Base-by-base conservation (phyloP, 108 stramenopile genomes). In the Nitzschia sp. region DNA sequence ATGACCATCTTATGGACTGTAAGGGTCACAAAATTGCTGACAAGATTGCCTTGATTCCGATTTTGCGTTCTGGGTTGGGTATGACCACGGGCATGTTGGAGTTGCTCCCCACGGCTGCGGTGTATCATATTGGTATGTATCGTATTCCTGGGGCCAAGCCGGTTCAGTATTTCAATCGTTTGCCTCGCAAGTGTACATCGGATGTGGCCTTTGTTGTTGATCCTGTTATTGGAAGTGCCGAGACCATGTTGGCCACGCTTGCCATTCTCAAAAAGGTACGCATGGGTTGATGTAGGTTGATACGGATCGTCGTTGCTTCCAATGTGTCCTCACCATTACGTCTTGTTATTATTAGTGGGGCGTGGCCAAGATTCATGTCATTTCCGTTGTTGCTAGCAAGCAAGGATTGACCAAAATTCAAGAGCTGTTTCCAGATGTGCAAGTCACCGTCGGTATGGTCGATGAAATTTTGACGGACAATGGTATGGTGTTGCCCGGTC, bases 51-150 rank as follows among this genome's bases (percentile, higher is more conserved):
- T 67, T 99, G 19, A 85, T 99, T 42, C 98, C 98, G 20, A 97
- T 98, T 54, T 80, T 99, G 38, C 87, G 98, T 10, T 82, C 83
- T 12, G 98, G 98, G 10, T 72, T 98, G 38, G 96, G 97, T 6
- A 98, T 99, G 98, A 84, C 89, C 0, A 97, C 98, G 42, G 69
- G 91, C 14, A 96, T 99, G 96, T 80, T 95, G 50, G 96, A 98
- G 59, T 64, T 99, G 11, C 63, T 99, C 22, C 94, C 93, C 34
- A 90, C 83, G 63, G 95, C 97, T 3, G 77, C 86, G 0, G 95
- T 99, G 6, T 90, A 97, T 62, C 98, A 99, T 60, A 96, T 99
- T 78, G 98, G 98, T 10, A 98, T 98, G 97, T 98, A 97, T 84
- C 75, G 86, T 8, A 72, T 78, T 34, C 78, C 80, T 10, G 81